Conservation (phyloP, 371 early-diverging fungal species). For the Haplosporangium sp. region DNA sequence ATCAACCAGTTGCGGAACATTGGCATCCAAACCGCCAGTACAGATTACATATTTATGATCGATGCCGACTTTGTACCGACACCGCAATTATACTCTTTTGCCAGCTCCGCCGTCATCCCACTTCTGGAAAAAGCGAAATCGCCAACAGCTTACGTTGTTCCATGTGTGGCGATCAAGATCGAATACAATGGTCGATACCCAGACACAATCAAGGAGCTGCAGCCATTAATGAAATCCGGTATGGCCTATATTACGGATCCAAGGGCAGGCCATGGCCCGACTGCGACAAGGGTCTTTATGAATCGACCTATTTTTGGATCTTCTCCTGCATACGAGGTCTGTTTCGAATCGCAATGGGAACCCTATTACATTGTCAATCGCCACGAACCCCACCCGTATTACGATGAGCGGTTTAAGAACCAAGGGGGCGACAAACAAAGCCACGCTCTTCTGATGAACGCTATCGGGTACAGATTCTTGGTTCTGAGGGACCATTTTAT, state of each 20-base stretch:
- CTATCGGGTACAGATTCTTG: constrained; percentile 64
- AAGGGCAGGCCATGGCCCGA: constrained; percentile 72
- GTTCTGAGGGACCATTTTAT: constrained; percentile 66
- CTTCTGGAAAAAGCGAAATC: constrained; percentile 28
- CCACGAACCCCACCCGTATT: constrained; percentile 58
- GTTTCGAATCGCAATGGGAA: constrained; percentile 79
- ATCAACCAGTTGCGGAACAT: constrained; percentile 75
- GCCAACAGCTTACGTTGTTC: constrained; percentile 64
- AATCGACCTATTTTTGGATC: constrained; percentile 35
- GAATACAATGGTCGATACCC: constrained; percentile 55
- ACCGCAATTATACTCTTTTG: constrained; percentile 54
- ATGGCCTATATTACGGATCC: constrained; percentile 73
- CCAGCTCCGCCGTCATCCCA: constrained; percentile 48
- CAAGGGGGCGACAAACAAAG: constrained; percentile 79
- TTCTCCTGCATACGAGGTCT: constrained; percentile 66
- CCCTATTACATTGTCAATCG: constrained; percentile 69
- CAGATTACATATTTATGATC: constrained; percentile 67
- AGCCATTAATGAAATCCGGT: constrained; percentile 54
- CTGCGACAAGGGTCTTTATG: constrained; percentile 57
- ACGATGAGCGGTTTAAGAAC: constrained; percentile 71
- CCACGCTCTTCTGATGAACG: constrained; percentile 70
- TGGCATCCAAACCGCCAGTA: constrained; percentile 60
- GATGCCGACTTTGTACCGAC: constrained; percentile 75
- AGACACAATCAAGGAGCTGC: constrained; percentile 58
- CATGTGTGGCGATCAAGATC: constrained; percentile 67